A percentile compares a stretch with the other conserved stretches of the same genome.
phyloP scores from a whole-genome alignment of 108 stramenopile species.

The Mediolabrus comicus region DNA sequence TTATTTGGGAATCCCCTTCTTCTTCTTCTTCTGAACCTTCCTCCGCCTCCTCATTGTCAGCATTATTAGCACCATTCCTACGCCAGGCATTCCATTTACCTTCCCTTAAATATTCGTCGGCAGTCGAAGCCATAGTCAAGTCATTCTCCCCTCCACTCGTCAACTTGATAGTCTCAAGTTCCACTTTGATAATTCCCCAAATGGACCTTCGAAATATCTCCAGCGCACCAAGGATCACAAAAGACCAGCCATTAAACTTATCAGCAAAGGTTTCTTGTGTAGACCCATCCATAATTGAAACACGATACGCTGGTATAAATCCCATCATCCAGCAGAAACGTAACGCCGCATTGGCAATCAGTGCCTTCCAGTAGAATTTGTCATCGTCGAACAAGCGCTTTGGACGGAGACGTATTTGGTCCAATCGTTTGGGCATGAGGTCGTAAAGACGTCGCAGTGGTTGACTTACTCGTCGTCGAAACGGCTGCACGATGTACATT shows the following conservation, averaged over 20 bases:
- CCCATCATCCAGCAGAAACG: conserved; percentile 86
- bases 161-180: conserved; percentile 78
- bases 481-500: conserved; percentile 8
- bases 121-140: conserved; percentile 34
- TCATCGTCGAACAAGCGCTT: conserved; percentile 73
- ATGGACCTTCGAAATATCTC: conserved; percentile 75
- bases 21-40: neutral
- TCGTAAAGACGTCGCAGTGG: conserved; percentile 30
- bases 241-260: conserved; percentile 66
- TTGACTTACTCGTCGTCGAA: conserved; percentile 15
- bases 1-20: neutral
- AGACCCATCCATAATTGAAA: conserved; percentile 54
- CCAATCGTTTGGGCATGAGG: conserved; percentile 35
- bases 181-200: conserved; percentile 84
- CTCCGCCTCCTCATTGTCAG: neutral
- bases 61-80: neutral
- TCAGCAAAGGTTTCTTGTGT: conserved; percentile 65
- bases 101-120: conserved; percentile 32
- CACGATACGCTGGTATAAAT: conserved; percentile 81
- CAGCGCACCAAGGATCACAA: conserved; percentile 64
- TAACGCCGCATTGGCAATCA: conserved; percentile 54
- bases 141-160: conserved; percentile 53
- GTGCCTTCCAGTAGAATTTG: conserved; percentile 74
- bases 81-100: conserved; percentile 16
- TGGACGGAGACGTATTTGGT: conserved; percentile 69